Evolutionary conservation across 495 filamentous ascomycete species (phyloP).

Genomic region (Aspergillus asperescens): DNA sequence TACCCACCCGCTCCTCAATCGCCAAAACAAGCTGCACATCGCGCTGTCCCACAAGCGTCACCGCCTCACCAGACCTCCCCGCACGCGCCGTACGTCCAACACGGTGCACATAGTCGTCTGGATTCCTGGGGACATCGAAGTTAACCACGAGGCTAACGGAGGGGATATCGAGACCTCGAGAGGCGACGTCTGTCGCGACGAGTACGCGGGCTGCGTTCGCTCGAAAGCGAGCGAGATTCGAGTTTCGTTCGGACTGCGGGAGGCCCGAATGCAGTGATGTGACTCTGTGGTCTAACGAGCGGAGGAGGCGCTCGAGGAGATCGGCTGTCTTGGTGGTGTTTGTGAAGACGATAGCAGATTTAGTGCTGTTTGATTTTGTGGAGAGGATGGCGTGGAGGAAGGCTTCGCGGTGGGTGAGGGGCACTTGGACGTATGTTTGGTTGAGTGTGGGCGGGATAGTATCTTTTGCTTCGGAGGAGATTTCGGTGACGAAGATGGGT

Average conservation of each 20-base stretch:
- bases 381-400: slow-evolving; percentile 87
- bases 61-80: slow-evolving; percentile 70
- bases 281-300: slow-evolving; percentile 79
- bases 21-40: slow-evolving; percentile 82
- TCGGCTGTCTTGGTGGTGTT: slow-evolving; percentile 88
- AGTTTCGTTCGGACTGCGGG: slow-evolving; percentile 71
- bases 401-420: slow-evolving; percentile 84
- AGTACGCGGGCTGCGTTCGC: slow-evolving; percentile 86
- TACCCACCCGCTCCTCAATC: slow-evolving; percentile 79
- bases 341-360: slow-evolving; percentile 85
- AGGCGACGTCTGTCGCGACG: slow-evolving; percentile 92
- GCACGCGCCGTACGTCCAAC: slow-evolving; percentile 94
- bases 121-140: slow-evolving; percentile 90
- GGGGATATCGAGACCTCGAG: slow-evolving; percentile 94
- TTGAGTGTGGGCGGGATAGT: slow-evolving; percentile 74
- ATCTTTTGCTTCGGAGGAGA: slow-evolving; percentile 60
- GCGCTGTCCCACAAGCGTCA: slow-evolving; percentile 87
- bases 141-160: slow-evolving; percentile 87
- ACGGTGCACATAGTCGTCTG: slow-evolving; percentile 95
- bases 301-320: slow-evolving; percentile 77
- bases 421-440: slow-evolving; percentile 81
- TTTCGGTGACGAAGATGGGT: slow-evolving; percentile 83
- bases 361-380: slow-evolving; percentile 67
- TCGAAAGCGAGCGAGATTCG: slow-evolving; percentile 86
- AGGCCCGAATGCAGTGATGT: slow-evolving; percentile 85